These are phyloP conservation scores for Dothistroma pini DNA, from an alignment of 2,329 filamentous ascomycete genomes.

Conservation along the genomic window DNA sequence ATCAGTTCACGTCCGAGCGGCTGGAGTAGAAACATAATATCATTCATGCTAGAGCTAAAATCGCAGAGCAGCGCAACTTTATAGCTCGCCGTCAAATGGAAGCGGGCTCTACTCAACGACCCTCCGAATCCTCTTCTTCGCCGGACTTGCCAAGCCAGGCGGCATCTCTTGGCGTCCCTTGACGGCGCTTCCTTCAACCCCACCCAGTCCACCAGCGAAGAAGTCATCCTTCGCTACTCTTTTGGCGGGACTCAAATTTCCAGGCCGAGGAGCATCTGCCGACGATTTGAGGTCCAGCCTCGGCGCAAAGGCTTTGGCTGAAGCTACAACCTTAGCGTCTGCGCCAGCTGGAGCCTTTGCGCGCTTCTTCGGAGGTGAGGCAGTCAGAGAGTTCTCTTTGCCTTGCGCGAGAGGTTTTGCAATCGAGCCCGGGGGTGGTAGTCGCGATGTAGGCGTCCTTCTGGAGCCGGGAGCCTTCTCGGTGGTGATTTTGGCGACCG, in stretches of 20 bases:
- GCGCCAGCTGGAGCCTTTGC: conserved; percentile 9
- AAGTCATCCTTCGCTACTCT: conserved; percentile 25
- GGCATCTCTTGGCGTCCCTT: conserved; percentile 8
- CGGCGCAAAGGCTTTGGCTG: conserved; percentile 19
- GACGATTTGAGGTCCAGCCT: conserved; percentile 25
- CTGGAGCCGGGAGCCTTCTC: conserved; percentile 19
- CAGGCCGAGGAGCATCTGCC: conserved; percentile 10
- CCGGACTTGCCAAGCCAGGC: conserved; percentile 24
- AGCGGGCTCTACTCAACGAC: background rate
- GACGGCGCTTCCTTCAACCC: background rate
- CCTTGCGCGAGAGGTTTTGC: conserved; percentile 15
- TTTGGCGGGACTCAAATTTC: conserved; percentile 32
- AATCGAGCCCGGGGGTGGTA: conserved; percentile 23
- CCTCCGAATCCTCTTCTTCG: conserved; percentile 26
- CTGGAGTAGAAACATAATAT: too few species aligned
- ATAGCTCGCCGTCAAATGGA: background rate
- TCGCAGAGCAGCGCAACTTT: too few species aligned
- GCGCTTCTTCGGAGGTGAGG: conserved; percentile 33
- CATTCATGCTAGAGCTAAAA: too few species aligned
- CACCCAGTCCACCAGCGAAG: background rate
- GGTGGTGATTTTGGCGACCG: background rate
- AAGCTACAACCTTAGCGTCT: conserved; percentile 3
- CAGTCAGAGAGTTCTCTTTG: conserved; percentile 28
- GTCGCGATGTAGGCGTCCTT: conserved; percentile 2
- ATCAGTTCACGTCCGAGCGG: too few species aligned